Percentiles rank a stretch among this genome's conserved stretches.
Evolutionary conservation across 2,329 filamentous ascomycete genomes (phyloP).

Genomic region (Blastomyces parvus): DNA sequence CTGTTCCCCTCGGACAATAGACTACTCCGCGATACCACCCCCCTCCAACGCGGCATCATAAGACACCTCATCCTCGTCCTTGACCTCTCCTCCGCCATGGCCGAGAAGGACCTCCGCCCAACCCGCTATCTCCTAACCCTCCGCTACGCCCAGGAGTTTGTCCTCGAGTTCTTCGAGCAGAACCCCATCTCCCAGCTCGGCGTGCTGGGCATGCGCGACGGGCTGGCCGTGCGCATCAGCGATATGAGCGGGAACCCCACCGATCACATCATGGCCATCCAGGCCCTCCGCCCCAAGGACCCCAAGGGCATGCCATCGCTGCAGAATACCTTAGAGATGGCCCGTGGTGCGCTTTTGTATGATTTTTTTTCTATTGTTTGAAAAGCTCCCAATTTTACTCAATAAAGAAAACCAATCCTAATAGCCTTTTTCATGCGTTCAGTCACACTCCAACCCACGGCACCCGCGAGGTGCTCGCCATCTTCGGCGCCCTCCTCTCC

Average conservation of each 20-base stretch:
- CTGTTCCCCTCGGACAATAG: slow-evolving; percentile 40
- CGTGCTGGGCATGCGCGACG: slow-evolving; percentile 87
- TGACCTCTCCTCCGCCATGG: slow-evolving; percentile 88
- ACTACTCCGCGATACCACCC: slow-evolving; percentile 84
- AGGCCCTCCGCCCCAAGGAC: slow-evolving; percentile 55
- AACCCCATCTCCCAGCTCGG: slow-evolving; percentile 96
- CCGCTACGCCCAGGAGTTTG: slow-evolving; percentile 75
- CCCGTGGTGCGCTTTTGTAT: slow-evolving; percentile 77
- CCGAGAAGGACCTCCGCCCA: slow-evolving; percentile 86
- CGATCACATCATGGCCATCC: slow-evolving; percentile 71
- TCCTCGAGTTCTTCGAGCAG: slow-evolving; percentile 93
- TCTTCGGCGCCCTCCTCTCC: slow-evolving; percentile 83
- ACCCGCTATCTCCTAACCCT: slow-evolving; percentile 75
- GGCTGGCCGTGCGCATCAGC: slow-evolving; percentile 73
- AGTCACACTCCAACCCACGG: slow-evolving; percentile 87
- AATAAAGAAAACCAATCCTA: not conserved
- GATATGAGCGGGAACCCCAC: slow-evolving; percentile 87
- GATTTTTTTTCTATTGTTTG: slow-evolving; percentile 24
- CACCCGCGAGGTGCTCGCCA: slow-evolving; percentile 81
- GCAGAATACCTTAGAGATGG: slow-evolving; percentile 95
- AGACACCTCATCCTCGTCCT: slow-evolving; percentile 86
- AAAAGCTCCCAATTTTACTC: not conserved
- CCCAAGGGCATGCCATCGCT: slow-evolving; percentile 68
- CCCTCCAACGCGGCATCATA: slow-evolving; percentile 92
- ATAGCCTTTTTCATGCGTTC: slow-evolving; percentile 3